Evolutionary conservation across 2,329 filamentous ascomycete genomes (phyloP).

Genomic region (Aspergillus proliferans): DNA sequence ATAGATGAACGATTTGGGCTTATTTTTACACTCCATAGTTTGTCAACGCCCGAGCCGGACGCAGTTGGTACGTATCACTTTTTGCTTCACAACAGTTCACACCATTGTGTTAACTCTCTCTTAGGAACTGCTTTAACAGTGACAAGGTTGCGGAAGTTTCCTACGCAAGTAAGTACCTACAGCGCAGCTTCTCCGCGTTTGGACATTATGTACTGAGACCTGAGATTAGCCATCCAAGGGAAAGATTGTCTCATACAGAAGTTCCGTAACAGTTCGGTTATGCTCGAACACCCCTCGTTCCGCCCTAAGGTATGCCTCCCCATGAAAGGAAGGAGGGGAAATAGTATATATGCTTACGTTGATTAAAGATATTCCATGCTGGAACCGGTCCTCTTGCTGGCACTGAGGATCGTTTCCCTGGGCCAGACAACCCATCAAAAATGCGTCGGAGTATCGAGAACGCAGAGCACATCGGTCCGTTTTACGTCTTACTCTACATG

Average conservation of each 20-base stretch:
- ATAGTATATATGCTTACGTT: constrained; percentile 8
- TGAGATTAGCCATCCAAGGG: constrained; percentile 70
- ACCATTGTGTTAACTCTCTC: constrained; percentile 4
- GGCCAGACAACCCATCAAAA: constrained; percentile 77
- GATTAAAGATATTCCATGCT: constrained; percentile 51
- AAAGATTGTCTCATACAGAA: constrained; percentile 87
- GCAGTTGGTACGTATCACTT: constrained; percentile 52
- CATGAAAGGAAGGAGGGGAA: background rate
- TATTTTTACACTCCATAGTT: constrained; percentile 52
- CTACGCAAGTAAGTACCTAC: constrained; percentile 70
- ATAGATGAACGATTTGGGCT: background rate
- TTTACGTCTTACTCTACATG: constrained; percentile 1
- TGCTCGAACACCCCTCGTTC: constrained; percentile 76
- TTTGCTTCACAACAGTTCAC: constrained; percentile 5
- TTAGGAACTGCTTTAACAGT: constrained; percentile 72
- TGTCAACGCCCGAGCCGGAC: constrained; percentile 62
- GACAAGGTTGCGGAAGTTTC: constrained; percentile 85
- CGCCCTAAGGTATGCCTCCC: constrained; percentile 66
- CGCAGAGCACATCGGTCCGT: constrained; percentile 72
- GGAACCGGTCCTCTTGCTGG: constrained; percentile 52
- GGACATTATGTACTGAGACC: constrained; percentile 18
- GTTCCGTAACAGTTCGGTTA: constrained; percentile 93
- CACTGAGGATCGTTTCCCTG: constrained; percentile 67
- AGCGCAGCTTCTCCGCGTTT: background rate
- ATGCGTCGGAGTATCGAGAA: constrained; percentile 83